Evolutionary conservation across 1,139 yeast species (phyloP).

Genomic region (Insectozyma bohioensis): DNA sequence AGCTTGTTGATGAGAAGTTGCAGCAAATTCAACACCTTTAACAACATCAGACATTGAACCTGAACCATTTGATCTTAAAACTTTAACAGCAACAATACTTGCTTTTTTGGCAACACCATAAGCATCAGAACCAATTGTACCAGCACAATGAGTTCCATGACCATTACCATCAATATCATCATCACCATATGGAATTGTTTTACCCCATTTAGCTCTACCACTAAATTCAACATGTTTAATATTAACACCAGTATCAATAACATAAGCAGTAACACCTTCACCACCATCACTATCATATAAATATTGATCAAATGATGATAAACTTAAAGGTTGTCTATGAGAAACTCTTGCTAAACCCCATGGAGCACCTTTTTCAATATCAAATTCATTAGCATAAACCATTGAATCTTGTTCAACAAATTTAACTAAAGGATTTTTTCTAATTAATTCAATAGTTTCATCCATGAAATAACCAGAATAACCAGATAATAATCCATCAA

Average conservation of each 20-base stretch:
- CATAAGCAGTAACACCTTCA: constrained; percentile 87
- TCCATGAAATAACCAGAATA: constrained; percentile 77
- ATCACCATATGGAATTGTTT: constrained; percentile 83
- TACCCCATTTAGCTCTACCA: constrained; percentile 94
- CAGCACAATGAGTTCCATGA: constrained; percentile 91
- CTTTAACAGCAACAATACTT: constrained; percentile 73
- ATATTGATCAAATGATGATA: constrained; percentile 84
- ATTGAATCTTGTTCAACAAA: constrained; percentile 79
- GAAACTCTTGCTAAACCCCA: constrained; percentile 97
- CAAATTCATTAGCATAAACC: constrained; percentile 64
- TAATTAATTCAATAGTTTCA: constrained; percentile 66
- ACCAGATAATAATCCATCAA: constrained; percentile 57
- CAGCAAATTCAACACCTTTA: constrained; percentile 79
- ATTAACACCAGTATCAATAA: constrained; percentile 91
- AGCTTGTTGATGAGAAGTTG: constrained; percentile 59
- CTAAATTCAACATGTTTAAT: constrained; percentile 78
- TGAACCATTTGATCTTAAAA: constrained; percentile 72
- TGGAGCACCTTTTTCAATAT: constrained; percentile 79
- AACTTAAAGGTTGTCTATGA: constrained; percentile 72
- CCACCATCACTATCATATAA: constrained; percentile 83
- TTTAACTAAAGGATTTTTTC: constrained; percentile 70
- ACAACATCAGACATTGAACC: constrained; percentile 82
- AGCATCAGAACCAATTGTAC: constrained; percentile 71
- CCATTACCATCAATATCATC: constrained; percentile 89
- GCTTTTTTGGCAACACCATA: constrained; percentile 83